Conservation (phyloP, 164 flowering plant species). For the Chimonanthus salicifolius region DNA sequence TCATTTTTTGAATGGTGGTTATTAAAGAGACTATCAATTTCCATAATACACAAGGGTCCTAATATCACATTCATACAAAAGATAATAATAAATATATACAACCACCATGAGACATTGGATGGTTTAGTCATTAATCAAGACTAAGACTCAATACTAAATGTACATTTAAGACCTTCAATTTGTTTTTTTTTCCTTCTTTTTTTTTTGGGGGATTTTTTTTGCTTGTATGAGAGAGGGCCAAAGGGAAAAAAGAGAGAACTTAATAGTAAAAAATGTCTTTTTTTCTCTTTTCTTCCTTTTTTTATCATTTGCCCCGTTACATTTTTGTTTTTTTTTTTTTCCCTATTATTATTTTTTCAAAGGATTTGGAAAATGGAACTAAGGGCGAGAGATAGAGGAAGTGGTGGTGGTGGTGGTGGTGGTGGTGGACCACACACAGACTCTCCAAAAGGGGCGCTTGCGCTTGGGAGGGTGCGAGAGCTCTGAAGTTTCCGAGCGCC, state of each 20-base stretch:
- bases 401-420: background rate
- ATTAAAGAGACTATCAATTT: too few relatives aligned
- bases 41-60: too few relatives aligned
- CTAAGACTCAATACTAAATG: background rate
- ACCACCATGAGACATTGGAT: background rate
- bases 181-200: too few relatives aligned
- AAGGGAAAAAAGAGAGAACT: background rate
- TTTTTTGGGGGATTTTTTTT: background rate
- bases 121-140: too few relatives aligned
- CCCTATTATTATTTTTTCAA: background rate
- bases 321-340: background rate
- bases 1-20: too few relatives aligned
- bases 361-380: background rate
- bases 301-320: background rate
- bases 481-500: constrained; percentile 42
- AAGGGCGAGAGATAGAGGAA: background rate
- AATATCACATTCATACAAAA: too few relatives aligned
- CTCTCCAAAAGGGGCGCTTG: constrained; percentile 53
- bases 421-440: constrained; percentile 37
- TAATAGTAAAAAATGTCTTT: too few relatives aligned
- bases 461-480: constrained; percentile 29
- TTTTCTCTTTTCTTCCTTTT: background rate
- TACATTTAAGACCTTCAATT: background rate
- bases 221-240: background rate
- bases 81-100: background rate